These are phyloP conservation scores for Apiotrichum akiyoshidainum DNA, from an alignment of 1,284 basidiomycete genomes.

Conservation along the genomic window DNA sequence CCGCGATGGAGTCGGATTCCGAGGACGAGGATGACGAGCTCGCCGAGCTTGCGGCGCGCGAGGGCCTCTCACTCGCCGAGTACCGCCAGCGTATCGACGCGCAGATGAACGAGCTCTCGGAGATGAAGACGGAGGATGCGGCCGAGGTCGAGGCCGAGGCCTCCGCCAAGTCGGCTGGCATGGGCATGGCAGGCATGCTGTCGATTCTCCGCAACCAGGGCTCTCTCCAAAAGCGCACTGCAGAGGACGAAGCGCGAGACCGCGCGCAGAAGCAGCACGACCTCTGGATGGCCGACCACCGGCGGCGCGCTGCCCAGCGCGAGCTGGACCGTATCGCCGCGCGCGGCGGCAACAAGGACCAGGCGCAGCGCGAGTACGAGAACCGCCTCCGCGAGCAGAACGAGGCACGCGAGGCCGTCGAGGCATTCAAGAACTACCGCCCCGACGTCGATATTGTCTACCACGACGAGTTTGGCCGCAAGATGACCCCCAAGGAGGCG, in stretches of 20 bases:
- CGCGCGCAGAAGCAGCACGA: constrained; percentile 78
- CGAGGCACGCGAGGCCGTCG: constrained; percentile 77
- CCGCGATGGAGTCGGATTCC: constrained; percentile 60
- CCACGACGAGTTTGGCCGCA: constrained; percentile 84
- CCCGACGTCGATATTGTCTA: constrained; percentile 96
- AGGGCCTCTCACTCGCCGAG: constrained; percentile 48
- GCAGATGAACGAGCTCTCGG: constrained; percentile 53
- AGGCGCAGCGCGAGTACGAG: constrained; percentile 90
- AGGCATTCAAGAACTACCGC: constrained; percentile 88
- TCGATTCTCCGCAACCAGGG: constrained; percentile 88
- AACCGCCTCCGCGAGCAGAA: constrained; percentile 86
- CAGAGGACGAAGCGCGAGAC: constrained; percentile 61
- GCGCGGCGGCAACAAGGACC: constrained; percentile 81
- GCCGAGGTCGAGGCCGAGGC: constrained; percentile 65
- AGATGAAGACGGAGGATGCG: too few relatives aligned
- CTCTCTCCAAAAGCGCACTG: constrained; percentile 64
- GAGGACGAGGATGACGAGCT: constrained; percentile 68
- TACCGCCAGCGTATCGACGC: constrained; percentile 49
- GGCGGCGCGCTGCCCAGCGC: constrained; percentile 68
- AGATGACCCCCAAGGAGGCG: constrained; percentile 86
- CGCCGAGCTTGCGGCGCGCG: constrained; percentile 50
- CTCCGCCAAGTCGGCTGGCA: constrained; percentile 66
- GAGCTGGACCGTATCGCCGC: constrained; percentile 73
- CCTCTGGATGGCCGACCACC: constrained; percentile 83
- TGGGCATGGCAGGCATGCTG: constrained; percentile 83